Percentiles rank a stretch among this genome's conserved stretches.
Conservation (phyloP, 164 flowering plant species). For the Stephania japonica region DNA sequence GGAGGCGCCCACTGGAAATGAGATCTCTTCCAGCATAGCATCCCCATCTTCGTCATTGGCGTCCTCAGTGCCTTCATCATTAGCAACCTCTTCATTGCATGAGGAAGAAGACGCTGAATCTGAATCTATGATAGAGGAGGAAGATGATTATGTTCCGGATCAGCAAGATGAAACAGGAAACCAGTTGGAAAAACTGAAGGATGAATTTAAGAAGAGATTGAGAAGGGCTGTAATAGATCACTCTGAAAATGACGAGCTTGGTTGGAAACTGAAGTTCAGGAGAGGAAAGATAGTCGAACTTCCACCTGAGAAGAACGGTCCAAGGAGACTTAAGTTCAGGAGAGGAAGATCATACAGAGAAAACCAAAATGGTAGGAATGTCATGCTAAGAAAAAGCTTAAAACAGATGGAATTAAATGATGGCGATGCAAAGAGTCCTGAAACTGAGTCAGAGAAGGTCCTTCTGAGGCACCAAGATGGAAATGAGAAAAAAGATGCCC, state of each 20-base stretch:
- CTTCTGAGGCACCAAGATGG: constrained; percentile 36
- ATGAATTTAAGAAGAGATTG: constrained; percentile 16
- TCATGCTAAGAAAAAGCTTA: constrained; percentile 14
- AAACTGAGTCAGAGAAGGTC: constrained; percentile 26
- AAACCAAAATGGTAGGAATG: constrained; percentile 15
- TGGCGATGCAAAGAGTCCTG: constrained; percentile 10
- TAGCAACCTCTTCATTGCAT: constrained; percentile 1
- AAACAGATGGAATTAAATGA: constrained; percentile 14
- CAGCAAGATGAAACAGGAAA: constrained; percentile 15
- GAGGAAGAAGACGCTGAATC: constrained; percentile 16
- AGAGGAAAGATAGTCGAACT: constrained; percentile 41
- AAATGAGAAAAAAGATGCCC: constrained; percentile 31
- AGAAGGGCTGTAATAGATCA: constrained; percentile 17
- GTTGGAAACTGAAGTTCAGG: constrained; percentile 36
- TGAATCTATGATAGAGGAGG: constrained; percentile 15
- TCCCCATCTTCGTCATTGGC: constrained; percentile 16
- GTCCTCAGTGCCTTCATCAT: too few relatives aligned
- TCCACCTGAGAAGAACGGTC: constrained; percentile 21
- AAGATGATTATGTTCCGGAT: constrained; percentile 8
- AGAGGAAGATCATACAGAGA: constrained; percentile 26
- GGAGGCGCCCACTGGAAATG: constrained; percentile 6
- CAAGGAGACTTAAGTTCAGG: constrained; percentile 51
- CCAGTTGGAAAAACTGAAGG: constrained; percentile 9
- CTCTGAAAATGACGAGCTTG: constrained; percentile 12
- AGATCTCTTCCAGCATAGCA: background rate